Base-by-base conservation (phyloP, 2,329 filamentous ascomycete species). In the Corynespora cassiicola region DNA sequence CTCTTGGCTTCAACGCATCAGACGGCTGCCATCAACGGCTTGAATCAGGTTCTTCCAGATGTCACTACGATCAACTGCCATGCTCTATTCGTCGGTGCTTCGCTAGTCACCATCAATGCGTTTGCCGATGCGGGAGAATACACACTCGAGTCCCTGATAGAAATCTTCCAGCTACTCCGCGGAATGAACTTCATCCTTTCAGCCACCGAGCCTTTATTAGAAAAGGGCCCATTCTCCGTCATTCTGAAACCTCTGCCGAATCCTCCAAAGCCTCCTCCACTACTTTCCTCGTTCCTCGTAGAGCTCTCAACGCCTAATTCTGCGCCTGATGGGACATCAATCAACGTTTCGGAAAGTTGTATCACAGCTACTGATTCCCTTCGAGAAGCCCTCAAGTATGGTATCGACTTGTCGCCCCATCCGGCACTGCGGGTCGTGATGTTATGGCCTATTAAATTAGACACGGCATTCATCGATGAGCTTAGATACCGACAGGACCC, bases 1-100 rank as follows among this genome's bases (percentile, higher is more conserved):
- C 21, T 62, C 6, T 54, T 61, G n/a, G 52, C 58, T 7, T 59
- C 54, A 8, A 53, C 52, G 5, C 61, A 65, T 33, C 58, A 65
- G 29, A 48, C 55, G 7, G 52, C 51, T 12, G 56, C 52, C 7
- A 45, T 61, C 3, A 52, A 42, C 5, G 38, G 37, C 7, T 37
- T 64, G 15, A 60, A 63, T 23, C 36, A 40, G 11, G 50, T 49
- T 12, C 42, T 63, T 10, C 43, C 50, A 4, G 47, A 52, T 14
- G 43, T 61, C 15, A 27, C 27, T 10, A 40, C 52, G n/a, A 31
- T 39, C n/a, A 64, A 61, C 9, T 61, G 58, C 23, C 56, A 64
- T 30, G 58, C 61, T 6, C 38, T 63, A 3, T 64, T 61, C 15
- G 56, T 50, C 6, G 41, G 45, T 19, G 54, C 59, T 5, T 48